Base-by-base conservation (phyloP, 208 protist genomes). In the Sergeia podlipaevii region DNA sequence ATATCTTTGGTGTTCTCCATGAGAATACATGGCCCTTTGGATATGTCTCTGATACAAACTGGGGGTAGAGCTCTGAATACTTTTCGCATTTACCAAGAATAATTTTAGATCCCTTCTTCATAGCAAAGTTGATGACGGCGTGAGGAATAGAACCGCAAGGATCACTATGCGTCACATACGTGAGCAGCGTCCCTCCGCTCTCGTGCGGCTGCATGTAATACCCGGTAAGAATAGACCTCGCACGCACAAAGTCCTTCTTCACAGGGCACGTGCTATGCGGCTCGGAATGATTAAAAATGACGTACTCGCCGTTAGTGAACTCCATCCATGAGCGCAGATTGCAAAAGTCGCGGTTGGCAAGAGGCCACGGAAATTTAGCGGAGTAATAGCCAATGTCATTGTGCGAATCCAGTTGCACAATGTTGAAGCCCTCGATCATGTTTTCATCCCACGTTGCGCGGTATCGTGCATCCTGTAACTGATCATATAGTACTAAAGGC, bases 301-400 rank as follows among this genome's bases (percentile, higher is more conserved):
- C 70, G 56, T 80, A 96, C 53, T 96, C 86, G 5, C 82, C 84
- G 52, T 93, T 89, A 10, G 68, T 77, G 55, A 93, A 91, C 64
- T 94, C 85, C 82, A 90, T 92, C 87, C 90, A 96, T n/a, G 87
- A 91, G 8, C 90, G 80, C 74, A 81, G 65, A 53, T 96, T 96
- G 73, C 85, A 91, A 45, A 96, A 96, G 59, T 96, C 89, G 8
- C 89, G 81, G 48, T 96, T 93, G 18, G 77, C 74, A 30, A 96
- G 65, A 13, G 80, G 82, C 78, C 80, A 89, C 3, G 89, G 89
- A 49, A 96, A 88, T 65, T 89, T 93, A 13, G 67, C 81, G 0
- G 85, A 44, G 61, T 96, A 96, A 68, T 96, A 96, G 33, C 90
- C 90, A 41, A 96, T 70, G 60, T 96, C 90, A 60, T 96, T 96